These are phyloP conservation scores for Pseudohalonectria lignicola DNA, from an alignment of 2,329 filamentous ascomycete genomes.

Conservation along the genomic window DNA sequence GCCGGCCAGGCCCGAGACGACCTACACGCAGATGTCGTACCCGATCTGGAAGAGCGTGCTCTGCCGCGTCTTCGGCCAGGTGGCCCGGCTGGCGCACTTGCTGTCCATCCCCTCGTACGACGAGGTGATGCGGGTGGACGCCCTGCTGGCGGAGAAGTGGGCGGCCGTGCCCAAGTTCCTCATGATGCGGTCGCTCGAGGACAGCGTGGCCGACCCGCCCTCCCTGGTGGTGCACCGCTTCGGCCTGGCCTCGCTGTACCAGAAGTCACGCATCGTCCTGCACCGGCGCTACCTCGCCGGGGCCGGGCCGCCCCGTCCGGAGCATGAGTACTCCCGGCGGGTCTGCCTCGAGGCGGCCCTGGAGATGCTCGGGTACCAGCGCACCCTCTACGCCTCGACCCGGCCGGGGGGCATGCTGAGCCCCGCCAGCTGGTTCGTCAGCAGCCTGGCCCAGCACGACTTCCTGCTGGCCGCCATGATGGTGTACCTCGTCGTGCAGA, in stretches of 20 bases:
- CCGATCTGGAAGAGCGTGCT: constrained; percentile 39
- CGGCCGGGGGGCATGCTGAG: constrained; percentile 42
- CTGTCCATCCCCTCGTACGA: constrained; percentile 33
- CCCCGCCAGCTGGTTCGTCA: constrained; percentile 44
- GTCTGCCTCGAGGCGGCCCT: constrained; percentile 38
- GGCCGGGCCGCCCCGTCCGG: constrained; percentile 21
- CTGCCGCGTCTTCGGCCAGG: constrained; percentile 34
- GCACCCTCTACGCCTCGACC: constrained; percentile 32
- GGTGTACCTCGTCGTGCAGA: constrained; percentile 40
- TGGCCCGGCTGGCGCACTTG: constrained; percentile 37
- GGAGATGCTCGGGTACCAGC: constrained; percentile 34
- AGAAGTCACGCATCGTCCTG: constrained; percentile 44
- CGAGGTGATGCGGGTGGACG: constrained; percentile 38
- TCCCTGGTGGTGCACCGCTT: constrained; percentile 38
- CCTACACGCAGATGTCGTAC: constrained; percentile 49
- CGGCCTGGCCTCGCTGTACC: constrained; percentile 38
- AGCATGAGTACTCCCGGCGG: constrained; percentile 41
- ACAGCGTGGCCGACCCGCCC: constrained; percentile 36
- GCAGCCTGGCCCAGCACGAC: constrained; percentile 46
- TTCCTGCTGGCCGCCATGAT: constrained; percentile 52
- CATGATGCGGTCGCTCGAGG: constrained; percentile 33
- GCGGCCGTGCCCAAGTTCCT: constrained; percentile 33
- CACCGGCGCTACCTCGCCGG: constrained; percentile 42
- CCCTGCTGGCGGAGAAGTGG: constrained; percentile 32
- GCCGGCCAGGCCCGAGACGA: constrained; percentile 39